phyloP scores from a whole-genome alignment of 2,329 filamentous ascomycete species.

The Diplocarpon rosae region DNA sequence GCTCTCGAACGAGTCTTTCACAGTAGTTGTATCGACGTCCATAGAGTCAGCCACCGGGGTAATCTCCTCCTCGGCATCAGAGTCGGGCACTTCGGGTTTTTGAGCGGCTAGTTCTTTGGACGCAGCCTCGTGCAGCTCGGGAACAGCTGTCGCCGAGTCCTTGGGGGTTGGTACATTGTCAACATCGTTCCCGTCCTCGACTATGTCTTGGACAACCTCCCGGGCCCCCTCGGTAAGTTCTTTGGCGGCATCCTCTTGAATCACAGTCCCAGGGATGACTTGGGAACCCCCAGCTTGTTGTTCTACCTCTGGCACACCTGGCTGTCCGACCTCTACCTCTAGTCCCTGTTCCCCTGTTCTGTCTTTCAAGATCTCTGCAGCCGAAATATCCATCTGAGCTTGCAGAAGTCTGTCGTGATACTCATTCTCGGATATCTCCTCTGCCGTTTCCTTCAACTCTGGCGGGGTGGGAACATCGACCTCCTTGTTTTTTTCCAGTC shows the following conservation, averaged over 20 bases:
- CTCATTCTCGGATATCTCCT: conserved; percentile 28
- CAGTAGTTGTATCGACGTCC: conserved; percentile 21
- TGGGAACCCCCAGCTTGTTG: conserved; percentile 1
- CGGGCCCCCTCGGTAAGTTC: conserved; percentile 15
- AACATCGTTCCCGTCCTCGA: conserved; percentile 23
- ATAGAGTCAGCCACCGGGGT: conserved; percentile 19
- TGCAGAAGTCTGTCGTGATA: conserved; percentile 23
- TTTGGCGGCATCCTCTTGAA: conserved; percentile 1
- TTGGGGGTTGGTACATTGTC: conserved; percentile 16
- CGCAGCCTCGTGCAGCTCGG: conserved; percentile 1
- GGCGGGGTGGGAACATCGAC: conserved; percentile 31
- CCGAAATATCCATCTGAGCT: conserved; percentile 23
- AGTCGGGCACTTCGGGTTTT: conserved; percentile 19
- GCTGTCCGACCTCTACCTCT: neutral
- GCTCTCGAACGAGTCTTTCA: conserved; percentile 23
- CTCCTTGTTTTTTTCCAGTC: conserved; percentile 36
- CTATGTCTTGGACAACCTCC: conserved; percentile 18
- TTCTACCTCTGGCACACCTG: neutral
- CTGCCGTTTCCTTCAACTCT: conserved; percentile 17
- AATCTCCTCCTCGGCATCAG: conserved; percentile 17
- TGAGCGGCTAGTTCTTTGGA: conserved; percentile 7
- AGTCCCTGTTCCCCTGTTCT: conserved; percentile 38
- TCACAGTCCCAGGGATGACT: neutral
- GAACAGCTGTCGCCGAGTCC: conserved; percentile 4
- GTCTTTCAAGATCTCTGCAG: conserved; percentile 30